These are phyloP conservation scores for Areca catechu DNA, from an alignment of 176 grass and related monocot species.

Conservation along the genomic window DNA sequence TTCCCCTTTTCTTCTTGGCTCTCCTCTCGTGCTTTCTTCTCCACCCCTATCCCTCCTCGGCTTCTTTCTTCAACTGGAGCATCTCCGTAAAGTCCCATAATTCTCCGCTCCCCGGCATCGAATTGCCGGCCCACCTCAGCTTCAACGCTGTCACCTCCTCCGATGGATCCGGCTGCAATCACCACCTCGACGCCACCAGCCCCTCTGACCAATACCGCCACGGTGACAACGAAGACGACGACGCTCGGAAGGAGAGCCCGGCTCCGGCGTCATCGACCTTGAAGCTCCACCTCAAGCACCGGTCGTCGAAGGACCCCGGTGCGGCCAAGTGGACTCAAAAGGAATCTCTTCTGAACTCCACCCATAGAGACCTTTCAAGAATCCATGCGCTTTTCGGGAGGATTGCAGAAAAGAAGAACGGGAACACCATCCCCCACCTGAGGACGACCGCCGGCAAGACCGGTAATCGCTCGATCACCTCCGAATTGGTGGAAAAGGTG, in stretches of 20 bases:
- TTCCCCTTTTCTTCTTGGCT: not conserved
- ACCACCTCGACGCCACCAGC: not conserved
- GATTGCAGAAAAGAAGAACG: constrained; percentile 1
- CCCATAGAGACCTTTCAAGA: constrained; percentile 40
- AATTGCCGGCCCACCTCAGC: constrained; percentile 8
- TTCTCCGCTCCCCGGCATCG: not conserved
- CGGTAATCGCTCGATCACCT: not conserved
- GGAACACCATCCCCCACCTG: not conserved
- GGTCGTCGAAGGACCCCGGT: constrained; percentile 9
- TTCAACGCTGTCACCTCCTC: constrained; percentile 9
- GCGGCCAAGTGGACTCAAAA: constrained; percentile 25
- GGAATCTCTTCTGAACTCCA: constrained; percentile 33
- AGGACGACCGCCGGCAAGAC: not conserved
- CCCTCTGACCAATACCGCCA: not conserved
- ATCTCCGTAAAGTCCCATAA: not conserved
- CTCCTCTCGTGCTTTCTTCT: not conserved
- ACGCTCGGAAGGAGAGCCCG: not conserved
- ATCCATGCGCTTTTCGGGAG: constrained; percentile 42
- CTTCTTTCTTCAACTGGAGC: constrained; percentile 15
- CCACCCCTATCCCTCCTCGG: not conserved
- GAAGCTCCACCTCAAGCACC: constrained; percentile 57
- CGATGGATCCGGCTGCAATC: not conserved
- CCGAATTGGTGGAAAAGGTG: not conserved
- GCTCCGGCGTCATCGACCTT: constrained; percentile 19
- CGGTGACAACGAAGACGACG: too few species aligned